Conservation (phyloP, 2,329 filamentous ascomycete species). For the Penicillium sp. region DNA sequence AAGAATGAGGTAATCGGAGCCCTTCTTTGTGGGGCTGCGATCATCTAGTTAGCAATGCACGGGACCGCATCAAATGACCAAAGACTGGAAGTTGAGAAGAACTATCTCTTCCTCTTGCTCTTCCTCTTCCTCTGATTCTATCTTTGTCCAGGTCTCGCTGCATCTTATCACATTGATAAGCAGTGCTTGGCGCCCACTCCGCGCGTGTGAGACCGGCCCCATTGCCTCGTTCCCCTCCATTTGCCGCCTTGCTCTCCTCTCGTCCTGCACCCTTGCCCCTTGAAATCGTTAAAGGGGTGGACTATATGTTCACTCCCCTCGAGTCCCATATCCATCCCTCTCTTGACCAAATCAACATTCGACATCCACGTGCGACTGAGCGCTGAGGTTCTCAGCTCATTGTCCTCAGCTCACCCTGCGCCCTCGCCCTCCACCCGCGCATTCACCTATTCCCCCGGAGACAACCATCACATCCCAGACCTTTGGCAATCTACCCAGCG, state of each 20-base stretch:
- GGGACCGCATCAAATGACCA: constrained; percentile 10
- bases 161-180: constrained; percentile 25
- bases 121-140: background rate
- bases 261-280: constrained; percentile 9
- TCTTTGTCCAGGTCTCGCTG: background rate
- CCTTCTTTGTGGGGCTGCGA: background rate
- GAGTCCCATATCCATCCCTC: background rate
- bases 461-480: background rate
- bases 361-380: background rate
- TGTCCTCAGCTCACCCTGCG: too few relatives aligned
- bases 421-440: background rate
- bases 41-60: constrained; percentile 1
- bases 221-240: constrained; percentile 22
- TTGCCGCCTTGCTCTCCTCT: constrained; percentile 15
- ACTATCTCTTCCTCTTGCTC: background rate
- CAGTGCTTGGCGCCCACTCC: constrained; percentile 21
- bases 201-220: constrained; percentile 19
- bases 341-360: background rate
- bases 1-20: background rate
- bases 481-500: background rate
- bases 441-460: background rate
- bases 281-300: background rate
- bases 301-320: background rate
- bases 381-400: background rate
- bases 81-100: background rate